Base-by-base conservation (phyloP, 1,284 basidiomycete genomes). In the Sparassis latifolia region DNA sequence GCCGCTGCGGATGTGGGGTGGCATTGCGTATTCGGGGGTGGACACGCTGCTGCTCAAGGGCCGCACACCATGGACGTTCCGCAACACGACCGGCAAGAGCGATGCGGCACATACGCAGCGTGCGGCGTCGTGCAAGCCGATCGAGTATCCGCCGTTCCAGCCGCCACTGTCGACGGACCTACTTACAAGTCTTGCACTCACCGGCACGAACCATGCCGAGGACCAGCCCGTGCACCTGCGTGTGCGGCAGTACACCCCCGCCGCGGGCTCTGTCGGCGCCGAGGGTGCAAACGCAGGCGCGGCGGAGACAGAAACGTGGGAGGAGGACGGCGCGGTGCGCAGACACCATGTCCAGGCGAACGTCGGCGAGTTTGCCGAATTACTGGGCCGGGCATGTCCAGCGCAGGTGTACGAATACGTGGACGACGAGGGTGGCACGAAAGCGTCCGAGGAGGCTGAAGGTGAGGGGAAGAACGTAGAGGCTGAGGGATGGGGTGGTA, bases 361-460 rank as follows among this genome's bases (percentile, higher is more conserved):
- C 66, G 82, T 89, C 0, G 74, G 74, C 20, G 81, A 91, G 58
- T 99, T 84, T 64, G 96, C 87, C 2, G 93, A 94, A 12, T 71
- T 97, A 31, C 76, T 99, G 29, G 90, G 88, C 2, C 78, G 86
- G 5, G 95, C 88, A 12, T 99, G 97, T 69, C 97, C 96, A 0
- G 97, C 97, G 0, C 92, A 86, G 3, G 97, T 99, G 32, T 99
- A 99, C 69, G 96, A 99, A 72, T 99, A 99, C 65, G 87, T 96
- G 10, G 86, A 86, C n/a, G 86, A 80, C 38, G 80, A 78, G 55
- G 71, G 56, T 12, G 60, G 58, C 10, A 54, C 55, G 0, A 45
- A 45, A 12, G 58, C 47, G 28, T 43, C 33, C 31, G 52, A 54
- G 44, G 42, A 33, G 7, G 76, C 74, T 52, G 69, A 53, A 10